Evolutionary conservation across 177 flowering plant species (phyloP), one percentile per base, ranked within the genome.

Genomic region (Vitis hybrid): DNA sequence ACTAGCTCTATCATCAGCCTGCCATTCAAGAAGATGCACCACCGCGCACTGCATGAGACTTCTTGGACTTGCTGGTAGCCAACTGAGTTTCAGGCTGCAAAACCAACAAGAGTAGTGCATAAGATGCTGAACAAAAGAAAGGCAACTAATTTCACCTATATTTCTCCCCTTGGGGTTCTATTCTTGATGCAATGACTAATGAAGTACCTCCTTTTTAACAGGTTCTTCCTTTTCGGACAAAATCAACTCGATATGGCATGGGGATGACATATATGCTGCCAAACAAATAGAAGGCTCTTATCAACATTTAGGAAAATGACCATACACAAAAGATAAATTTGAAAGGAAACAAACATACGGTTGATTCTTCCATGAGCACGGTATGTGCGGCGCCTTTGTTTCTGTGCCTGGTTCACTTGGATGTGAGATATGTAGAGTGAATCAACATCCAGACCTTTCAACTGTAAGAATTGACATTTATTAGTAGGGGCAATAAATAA

Each of bases 321-420:
- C 8, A 23, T 8, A 14, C 48, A 23, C 3, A 30, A n/a, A 13
- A 4, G 13, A 2, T 10, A 6, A 9, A 68, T 48, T 4, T 50
- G 56, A 11, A 18, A 51, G 17, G 50, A 26, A 57, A 2, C 8
- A 52, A 23, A 82, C 94, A 70, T 81, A 93, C 92, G 97, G 74
- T 91, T 91, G 23, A 93, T 93, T 77, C 98, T 80, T 77, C 98
- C 97, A 67, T 93, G 98, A 48, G 97, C 98, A 77, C 98, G 89
- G 80, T 91, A 93, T 9, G 98, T 93, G 23, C 98, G 84, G 15
- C 96, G 91, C 79, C 97, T 84, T 78, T 93, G 96, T 77, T 91
- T 93, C 83, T 87, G 91, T 0, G 98, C 97, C 71, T 91, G 97
- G 79, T 93, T 93, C 3, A 93, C 98, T 69, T 93, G 97, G 78